Evolutionary conservation across 768 basidiomycete species (phyloP).

Genomic region (Paxillus ammoniavirescens): DNA sequence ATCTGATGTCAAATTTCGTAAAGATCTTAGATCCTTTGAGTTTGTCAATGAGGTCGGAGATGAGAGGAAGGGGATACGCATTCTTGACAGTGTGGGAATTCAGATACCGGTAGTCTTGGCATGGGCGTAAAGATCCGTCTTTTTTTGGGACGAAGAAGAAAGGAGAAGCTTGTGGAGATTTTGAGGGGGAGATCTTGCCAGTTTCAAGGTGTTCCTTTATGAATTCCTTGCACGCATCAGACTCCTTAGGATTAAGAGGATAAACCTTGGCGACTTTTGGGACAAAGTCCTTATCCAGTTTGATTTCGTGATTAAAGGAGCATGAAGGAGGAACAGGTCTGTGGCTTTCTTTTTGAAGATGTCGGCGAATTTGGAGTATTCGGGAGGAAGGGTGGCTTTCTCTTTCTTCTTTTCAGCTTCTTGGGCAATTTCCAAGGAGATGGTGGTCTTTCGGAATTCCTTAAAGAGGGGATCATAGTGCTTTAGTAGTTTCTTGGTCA

Average conservation of each 20-base stretch:
- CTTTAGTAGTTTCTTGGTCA: too few species aligned
- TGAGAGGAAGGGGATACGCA: background rate
- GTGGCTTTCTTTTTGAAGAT: too few species aligned
- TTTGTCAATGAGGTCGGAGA: background rate
- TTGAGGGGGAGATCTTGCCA: background rate
- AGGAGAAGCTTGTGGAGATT: background rate
- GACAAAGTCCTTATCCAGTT: background rate
- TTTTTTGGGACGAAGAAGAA: conserved; percentile 1
- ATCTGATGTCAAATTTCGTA: background rate
- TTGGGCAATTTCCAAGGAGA: too few species aligned
- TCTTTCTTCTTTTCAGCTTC: too few species aligned
- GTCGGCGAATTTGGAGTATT: too few species aligned
- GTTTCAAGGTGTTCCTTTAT: background rate
- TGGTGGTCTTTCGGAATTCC: too few species aligned
- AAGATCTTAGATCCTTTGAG: background rate
- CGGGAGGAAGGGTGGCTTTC: too few species aligned
- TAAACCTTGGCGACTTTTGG: background rate
- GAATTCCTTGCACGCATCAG: background rate
- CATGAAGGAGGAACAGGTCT: background rate
- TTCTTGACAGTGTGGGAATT: background rate
- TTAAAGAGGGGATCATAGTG: too few species aligned
- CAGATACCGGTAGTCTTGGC: too few species aligned
- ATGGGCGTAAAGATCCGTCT: background rate
- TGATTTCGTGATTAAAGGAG: background rate
- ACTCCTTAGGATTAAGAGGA: background rate